Evolutionary conservation across 78 protist species (phyloP).

Genomic region (Planoprotostelium fungivorum): DNA sequence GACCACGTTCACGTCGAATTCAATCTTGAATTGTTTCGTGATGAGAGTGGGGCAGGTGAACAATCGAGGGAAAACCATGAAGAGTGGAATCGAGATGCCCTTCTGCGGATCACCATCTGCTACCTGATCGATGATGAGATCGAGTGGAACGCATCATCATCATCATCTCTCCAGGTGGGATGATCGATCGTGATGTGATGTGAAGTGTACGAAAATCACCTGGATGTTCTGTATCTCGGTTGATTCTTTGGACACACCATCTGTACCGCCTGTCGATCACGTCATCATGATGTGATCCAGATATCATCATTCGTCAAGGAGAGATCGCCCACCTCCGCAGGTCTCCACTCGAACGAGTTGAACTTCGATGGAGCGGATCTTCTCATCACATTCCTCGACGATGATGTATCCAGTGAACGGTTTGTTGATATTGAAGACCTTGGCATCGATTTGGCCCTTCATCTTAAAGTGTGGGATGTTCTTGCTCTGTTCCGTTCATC

Average conservation of each 20-base stretch:
- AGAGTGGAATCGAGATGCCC: constrained; percentile 71
- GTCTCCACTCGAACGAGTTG: constrained; percentile 90
- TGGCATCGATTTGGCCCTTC: constrained; percentile 62
- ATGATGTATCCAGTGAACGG: constrained; percentile 74
- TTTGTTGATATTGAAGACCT: constrained; percentile 48
- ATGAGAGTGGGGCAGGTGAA: constrained; percentile 79
- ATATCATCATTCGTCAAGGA: too few relatives aligned
- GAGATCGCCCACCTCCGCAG: too few relatives aligned
- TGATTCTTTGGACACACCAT: constrained; percentile 61
- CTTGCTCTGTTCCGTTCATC: constrained; percentile 10
- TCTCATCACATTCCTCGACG: constrained; percentile 47
- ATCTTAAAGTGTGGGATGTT: constrained; percentile 68
- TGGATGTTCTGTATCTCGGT: constrained; percentile 80
- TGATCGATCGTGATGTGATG: neutral
- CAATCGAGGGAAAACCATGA: constrained; percentile 91
- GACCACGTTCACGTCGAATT: constrained; percentile 73
- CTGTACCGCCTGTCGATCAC: constrained; percentile 4
- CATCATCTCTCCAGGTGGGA: too few relatives aligned
- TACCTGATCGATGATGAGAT: too few relatives aligned
- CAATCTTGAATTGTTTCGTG: constrained; percentile 60
- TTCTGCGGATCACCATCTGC: constrained; percentile 84
- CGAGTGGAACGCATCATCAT: too few relatives aligned
- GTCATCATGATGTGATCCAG: too few relatives aligned
- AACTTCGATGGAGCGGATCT: constrained; percentile 80
- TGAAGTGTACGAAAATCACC: neutral